These are phyloP conservation scores for Scutellaria minor DNA, from an alignment of 257 asterid species.

Conservation along the genomic window DNA sequence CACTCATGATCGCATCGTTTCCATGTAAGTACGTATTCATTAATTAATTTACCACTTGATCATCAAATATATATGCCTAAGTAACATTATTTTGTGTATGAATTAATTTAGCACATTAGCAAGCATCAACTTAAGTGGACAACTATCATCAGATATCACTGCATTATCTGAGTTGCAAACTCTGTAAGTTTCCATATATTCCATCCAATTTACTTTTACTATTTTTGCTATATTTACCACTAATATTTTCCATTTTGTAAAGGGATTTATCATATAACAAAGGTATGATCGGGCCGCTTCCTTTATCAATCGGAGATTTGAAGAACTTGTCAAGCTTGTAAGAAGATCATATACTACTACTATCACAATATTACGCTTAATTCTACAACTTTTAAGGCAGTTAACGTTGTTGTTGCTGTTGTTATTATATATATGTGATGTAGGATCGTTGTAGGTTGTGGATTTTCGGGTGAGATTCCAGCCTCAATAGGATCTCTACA, in stretches of 20 bases:
- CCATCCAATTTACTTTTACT: too few species aligned
- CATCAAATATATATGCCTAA: too few species aligned
- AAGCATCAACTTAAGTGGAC: conserved; percentile 60
- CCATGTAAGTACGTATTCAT: conserved; percentile 47
- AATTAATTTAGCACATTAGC: conserved; percentile 64
- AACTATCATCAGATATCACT: conserved; percentile 68
- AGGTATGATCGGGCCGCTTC: conserved; percentile 71
- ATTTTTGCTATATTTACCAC: too few species aligned
- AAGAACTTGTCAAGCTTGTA: conserved; percentile 72
- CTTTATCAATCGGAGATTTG: conserved; percentile 61
- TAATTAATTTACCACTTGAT: too few species aligned
- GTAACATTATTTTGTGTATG: too few species aligned
- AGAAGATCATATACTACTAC: conserved; percentile 38
- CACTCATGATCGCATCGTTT: conserved; percentile 44
- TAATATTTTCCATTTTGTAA: conserved; percentile 6
- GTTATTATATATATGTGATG: conserved; percentile 1
- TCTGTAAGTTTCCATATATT: conserved; percentile 55
- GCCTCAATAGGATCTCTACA: conserved; percentile 69
- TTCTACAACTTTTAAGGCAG: not conserved
- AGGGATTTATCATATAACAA: conserved; percentile 91
- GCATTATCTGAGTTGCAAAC: conserved; percentile 65
- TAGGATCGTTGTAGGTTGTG: conserved; percentile 81
- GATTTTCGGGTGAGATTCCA: conserved; percentile 79
- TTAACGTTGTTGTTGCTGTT: conserved; percentile 1
- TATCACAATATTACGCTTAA: not conserved